Conservation (phyloP, 2,329 filamentous ascomycete genomes). For the Grosmannia huntii region DNA sequence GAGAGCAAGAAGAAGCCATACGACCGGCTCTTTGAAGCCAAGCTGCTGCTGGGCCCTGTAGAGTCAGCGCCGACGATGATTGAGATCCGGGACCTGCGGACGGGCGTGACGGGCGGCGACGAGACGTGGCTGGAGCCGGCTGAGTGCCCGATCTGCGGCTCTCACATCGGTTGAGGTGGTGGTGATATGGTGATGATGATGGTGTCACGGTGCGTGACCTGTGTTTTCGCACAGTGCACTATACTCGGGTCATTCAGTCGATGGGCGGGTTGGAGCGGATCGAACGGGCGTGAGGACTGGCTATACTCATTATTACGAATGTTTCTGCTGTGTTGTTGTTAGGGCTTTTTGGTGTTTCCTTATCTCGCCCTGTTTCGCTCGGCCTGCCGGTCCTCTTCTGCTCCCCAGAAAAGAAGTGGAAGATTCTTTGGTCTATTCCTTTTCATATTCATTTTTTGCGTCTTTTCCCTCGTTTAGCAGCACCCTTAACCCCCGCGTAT, state of each 20-base stretch:
- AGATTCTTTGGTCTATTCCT: not conserved
- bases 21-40: conserved; percentile 37
- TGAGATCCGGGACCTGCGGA: conserved; percentile 38
- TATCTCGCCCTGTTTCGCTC: not conserved
- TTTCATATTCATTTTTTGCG: not conserved
- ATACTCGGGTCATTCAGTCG: no score
- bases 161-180: conserved; percentile 1
- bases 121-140: conserved; percentile 41
- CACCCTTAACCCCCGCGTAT: no score
- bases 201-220: not conserved
- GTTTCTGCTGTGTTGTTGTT: not conserved
- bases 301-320: not conserved
- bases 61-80: conserved; percentile 34
- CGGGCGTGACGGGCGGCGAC: conserved; percentile 32
- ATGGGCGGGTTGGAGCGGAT: not conserved
- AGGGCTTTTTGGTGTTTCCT: not conserved
- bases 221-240: no score
- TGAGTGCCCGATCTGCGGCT: conserved; percentile 36
- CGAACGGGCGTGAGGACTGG: not conserved
- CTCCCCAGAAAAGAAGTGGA: no score
- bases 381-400: no score
- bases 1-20: conserved; percentile 30
- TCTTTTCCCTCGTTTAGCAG: not conserved
- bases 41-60: conserved; percentile 30
- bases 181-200: not conserved